phyloP scores from a whole-genome alignment of 2,329 filamentous ascomycete species.

The Akanthomyces uredinophilus region DNA sequence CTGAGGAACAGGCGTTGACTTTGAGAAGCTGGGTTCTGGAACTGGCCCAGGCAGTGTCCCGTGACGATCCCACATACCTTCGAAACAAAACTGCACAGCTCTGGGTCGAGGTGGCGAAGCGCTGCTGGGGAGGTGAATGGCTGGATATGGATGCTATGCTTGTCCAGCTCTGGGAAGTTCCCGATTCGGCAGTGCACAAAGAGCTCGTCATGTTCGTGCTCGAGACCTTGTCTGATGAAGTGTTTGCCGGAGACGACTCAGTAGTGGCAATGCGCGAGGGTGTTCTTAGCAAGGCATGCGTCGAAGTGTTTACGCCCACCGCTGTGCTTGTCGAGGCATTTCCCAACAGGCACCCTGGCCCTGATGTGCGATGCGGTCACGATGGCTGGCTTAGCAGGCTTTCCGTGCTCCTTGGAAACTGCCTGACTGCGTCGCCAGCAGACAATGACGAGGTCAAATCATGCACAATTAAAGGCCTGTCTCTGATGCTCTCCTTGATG shows the following conservation, averaged over 20 bases:
- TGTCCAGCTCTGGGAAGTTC: conserved; percentile 73
- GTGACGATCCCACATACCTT: conserved; percentile 73
- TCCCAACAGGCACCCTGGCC: conserved; percentile 62
- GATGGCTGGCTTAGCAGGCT: conserved; percentile 86
- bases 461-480: conserved; percentile 71
- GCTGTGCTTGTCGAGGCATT: conserved; percentile 70
- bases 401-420: conserved; percentile 67
- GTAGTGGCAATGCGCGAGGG: conserved; percentile 78
- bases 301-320: conserved; percentile 87
- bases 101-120: conserved; percentile 92
- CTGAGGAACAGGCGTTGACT: conserved; percentile 58
- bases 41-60: conserved; percentile 66
- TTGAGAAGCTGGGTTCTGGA: conserved; percentile 73
- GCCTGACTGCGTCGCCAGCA: conserved; percentile 60
- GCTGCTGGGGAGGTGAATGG: conserved; percentile 90
- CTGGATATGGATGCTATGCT: conserved; percentile 87
- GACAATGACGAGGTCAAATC: conserved; percentile 61
- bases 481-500: conserved; percentile 72
- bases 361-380: conserved; percentile 67
- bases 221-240: conserved; percentile 88
- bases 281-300: conserved; percentile 79
- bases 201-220: conserved; percentile 84
- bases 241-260: conserved; percentile 86
- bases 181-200: conserved; percentile 61
- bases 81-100: conserved; percentile 91